Evolutionary conservation across 192 early-diverging fungal genomes (phyloP).

Genomic region (Backusella morwellensis): DNA sequence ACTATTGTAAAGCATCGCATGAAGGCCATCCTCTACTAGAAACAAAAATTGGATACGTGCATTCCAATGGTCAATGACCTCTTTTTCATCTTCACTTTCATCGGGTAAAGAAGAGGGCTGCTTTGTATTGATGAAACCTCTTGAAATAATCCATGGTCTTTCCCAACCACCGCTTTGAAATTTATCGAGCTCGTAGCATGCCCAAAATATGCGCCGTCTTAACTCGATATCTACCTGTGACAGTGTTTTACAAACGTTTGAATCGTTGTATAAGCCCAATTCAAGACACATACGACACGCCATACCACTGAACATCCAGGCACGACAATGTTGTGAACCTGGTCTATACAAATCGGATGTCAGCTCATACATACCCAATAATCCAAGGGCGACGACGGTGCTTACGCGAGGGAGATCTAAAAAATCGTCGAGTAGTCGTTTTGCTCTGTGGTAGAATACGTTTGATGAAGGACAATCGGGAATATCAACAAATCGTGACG

Average conservation of each 20-base stretch:
- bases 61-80: conserved; percentile 3
- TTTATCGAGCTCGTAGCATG: conserved; percentile 22
- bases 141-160: conserved; percentile 15
- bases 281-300: conserved; percentile 27
- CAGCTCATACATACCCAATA: conserved; percentile 9
- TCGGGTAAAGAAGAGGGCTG: not conserved
- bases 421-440: conserved; percentile 27
- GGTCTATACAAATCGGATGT: conserved; percentile 1
- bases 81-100: conserved; percentile 2
- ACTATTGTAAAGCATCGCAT: not conserved
- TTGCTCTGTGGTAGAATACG: conserved; percentile 31
- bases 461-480: conserved; percentile 11
- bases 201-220: conserved; percentile 14
- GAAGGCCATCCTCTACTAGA: conserved; percentile 6
- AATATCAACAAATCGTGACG: conserved; percentile 9
- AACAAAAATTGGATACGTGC: conserved; percentile 8
- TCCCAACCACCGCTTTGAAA: conserved; percentile 12
- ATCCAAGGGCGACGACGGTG: conserved; percentile 16
- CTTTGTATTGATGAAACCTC: not conserved
- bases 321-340: conserved; percentile 18
- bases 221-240: conserved; percentile 8
- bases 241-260: not conserved
- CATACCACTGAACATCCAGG: conserved; percentile 32
- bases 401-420: conserved; percentile 30
- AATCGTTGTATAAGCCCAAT: conserved; percentile 14